Evolutionary conservation across 2,329 filamentous ascomycete genomes (phyloP).

Genomic region (Diplodia intermedia): DNA sequence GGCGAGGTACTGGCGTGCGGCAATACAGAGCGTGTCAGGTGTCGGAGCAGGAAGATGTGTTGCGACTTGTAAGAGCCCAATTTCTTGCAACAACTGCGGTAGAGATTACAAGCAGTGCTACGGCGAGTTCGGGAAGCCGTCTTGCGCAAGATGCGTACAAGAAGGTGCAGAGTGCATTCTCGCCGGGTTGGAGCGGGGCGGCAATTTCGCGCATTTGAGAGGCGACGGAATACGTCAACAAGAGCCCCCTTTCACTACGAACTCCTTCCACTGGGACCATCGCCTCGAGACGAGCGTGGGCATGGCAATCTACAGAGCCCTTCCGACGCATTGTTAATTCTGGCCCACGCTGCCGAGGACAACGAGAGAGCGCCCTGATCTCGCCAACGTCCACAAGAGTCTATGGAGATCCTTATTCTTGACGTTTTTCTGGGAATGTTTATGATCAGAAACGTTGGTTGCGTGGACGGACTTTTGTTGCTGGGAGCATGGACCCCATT

Average conservation of each 20-base stretch:
- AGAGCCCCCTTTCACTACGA: neutral
- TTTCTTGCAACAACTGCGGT: neutral
- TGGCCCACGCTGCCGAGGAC: constrained; percentile 32
- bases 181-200: constrained; percentile 28
- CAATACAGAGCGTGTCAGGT: constrained; percentile 32
- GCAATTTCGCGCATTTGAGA: constrained; percentile 30
- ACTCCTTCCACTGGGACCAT: neutral
- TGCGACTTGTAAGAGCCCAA: constrained; percentile 22
- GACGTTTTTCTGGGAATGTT: constrained; percentile 28
- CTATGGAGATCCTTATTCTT: constrained; percentile 30
- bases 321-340: constrained; percentile 28
- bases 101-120: constrained; percentile 4
- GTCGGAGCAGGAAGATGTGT: constrained; percentile 28
- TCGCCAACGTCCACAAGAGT: constrained; percentile 15
- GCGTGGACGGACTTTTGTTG: constrained; percentile 32
- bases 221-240: neutral
- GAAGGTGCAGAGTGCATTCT: constrained; percentile 29
- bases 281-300: neutral
- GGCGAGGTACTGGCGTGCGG: constrained; percentile 26
- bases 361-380: constrained; percentile 32
- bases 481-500: constrained; percentile 33
- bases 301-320: constrained; percentile 28
- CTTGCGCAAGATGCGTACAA: constrained; percentile 31
- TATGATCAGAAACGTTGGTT: constrained; percentile 32
- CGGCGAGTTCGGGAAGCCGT: constrained; percentile 32